Conservation (phyloP, 768 basidiomycete genomes). For the Tylopilus intermedius region DNA sequence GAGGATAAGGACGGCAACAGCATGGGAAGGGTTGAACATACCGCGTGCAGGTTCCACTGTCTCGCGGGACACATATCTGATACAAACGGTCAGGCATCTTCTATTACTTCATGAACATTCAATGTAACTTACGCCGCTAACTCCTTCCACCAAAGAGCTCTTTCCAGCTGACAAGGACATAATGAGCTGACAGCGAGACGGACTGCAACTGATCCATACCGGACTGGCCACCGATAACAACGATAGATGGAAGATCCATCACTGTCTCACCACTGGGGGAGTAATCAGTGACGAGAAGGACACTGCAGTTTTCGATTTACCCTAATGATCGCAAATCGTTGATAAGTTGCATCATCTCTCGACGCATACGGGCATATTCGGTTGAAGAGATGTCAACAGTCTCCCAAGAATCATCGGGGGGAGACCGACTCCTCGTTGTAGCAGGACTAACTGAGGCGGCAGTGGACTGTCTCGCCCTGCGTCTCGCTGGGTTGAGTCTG, state of each 20-base stretch:
- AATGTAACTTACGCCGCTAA: slow-evolving; percentile 42
- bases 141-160: slow-evolving; percentile 55
- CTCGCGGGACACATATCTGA: slow-evolving; percentile 50
- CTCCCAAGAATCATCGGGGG: neutral
- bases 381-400: slow-evolving; percentile 24
- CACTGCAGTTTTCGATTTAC: slow-evolving; percentile 17
- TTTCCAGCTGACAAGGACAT: slow-evolving; percentile 44
- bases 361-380: slow-evolving; percentile 39
- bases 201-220: slow-evolving; percentile 29
- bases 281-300: neutral
- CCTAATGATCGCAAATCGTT: slow-evolving; percentile 39
- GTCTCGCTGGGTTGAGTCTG: neutral
- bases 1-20: neutral
- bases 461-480: neutral
- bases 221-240: slow-evolving; percentile 54
- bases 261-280: slow-evolving; percentile 31
- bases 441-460: neutral
- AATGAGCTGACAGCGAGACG: neutral
- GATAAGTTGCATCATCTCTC: slow-evolving; percentile 36
- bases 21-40: slow-evolving; percentile 10
- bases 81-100: neutral
- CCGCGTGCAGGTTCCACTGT: slow-evolving; percentile 37
- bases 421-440: neutral
- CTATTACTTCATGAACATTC: neutral
- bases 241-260: slow-evolving; percentile 48